Conservation (phyloP, 306 rosid species). For the Dalbergia cultrata region DNA sequence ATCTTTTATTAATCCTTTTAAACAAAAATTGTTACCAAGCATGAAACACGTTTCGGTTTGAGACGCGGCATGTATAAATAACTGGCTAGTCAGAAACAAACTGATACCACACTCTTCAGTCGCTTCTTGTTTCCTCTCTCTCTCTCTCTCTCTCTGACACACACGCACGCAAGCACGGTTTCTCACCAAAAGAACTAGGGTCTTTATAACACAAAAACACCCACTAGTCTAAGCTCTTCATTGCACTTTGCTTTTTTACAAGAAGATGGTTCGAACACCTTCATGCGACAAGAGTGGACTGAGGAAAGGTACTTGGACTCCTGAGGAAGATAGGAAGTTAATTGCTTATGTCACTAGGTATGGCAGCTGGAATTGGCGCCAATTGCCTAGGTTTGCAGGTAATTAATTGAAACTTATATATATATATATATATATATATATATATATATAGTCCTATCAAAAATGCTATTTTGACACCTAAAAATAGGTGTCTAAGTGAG, state of each 20-base stretch:
- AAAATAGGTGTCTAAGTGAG: no score
- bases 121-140: not conserved
- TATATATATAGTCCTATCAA: no score
- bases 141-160: not conserved
- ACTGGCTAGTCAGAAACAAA: not conserved
- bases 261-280: slow-evolving; percentile 77
- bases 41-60: slow-evolving; percentile 45
- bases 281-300: slow-evolving; percentile 66
- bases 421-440: no score
- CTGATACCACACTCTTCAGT: not conserved
- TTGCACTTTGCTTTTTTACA: not conserved
- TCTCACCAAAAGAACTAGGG: not conserved
- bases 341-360: slow-evolving; percentile 81
- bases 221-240: not conserved
- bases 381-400: slow-evolving; percentile 92
- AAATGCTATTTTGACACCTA: no score
- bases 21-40: not conserved
- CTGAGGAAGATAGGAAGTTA: slow-evolving; percentile 78
- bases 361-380: slow-evolving; percentile 97
- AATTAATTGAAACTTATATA: not conserved
- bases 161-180: not conserved
- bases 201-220: not conserved
- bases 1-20: not conserved
- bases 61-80: slow-evolving; percentile 28
- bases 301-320: slow-evolving; percentile 86